phyloP scores from a whole-genome alignment of 805 yeast genomes.

The Nakazawaea holstii region DNA sequence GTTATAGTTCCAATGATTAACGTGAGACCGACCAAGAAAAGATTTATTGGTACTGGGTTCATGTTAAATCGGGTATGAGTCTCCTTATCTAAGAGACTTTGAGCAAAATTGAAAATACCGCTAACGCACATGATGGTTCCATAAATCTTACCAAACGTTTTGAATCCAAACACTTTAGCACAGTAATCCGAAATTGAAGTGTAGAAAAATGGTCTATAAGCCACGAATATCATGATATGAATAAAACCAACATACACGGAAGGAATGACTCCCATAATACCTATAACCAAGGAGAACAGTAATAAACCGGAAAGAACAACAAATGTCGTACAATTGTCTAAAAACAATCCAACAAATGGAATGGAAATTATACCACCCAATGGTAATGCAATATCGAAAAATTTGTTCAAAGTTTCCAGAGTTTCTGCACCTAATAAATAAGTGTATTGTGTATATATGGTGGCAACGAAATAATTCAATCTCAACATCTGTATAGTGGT shows the following conservation, averaged over 20 bases:
- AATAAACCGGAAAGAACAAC: conserved; percentile 35
- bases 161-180: conserved; percentile 60
- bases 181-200: conserved; percentile 54
- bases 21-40: conserved; percentile 33
- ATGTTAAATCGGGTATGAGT: conserved; percentile 48
- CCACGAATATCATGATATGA: conserved; percentile 43
- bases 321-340: conserved; percentile 44
- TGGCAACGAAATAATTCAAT: conserved; percentile 54
- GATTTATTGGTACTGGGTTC: conserved; percentile 51
- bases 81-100: conserved; percentile 38
- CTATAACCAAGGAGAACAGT: conserved; percentile 37
- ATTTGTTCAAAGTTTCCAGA: conserved; percentile 37
- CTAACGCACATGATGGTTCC: conserved; percentile 51
- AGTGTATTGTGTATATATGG: conserved; percentile 49
- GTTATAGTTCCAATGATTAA: conserved; percentile 36
- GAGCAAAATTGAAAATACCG: conserved; percentile 45
- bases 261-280: conserved; percentile 42
- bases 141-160: conserved; percentile 54
- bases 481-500: conserved; percentile 54
- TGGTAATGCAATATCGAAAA: conserved; percentile 51
- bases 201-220: conserved; percentile 53
- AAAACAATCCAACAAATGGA: conserved; percentile 47
- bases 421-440: conserved; percentile 33
- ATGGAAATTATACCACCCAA: conserved; percentile 50
- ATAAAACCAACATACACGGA: conserved; percentile 35